Evolutionary conservation across 2,329 filamentous ascomycete genomes (phyloP), one percentile per base, ranked within the genome.

Genomic region (Colletotrichum endophyticum): DNA sequence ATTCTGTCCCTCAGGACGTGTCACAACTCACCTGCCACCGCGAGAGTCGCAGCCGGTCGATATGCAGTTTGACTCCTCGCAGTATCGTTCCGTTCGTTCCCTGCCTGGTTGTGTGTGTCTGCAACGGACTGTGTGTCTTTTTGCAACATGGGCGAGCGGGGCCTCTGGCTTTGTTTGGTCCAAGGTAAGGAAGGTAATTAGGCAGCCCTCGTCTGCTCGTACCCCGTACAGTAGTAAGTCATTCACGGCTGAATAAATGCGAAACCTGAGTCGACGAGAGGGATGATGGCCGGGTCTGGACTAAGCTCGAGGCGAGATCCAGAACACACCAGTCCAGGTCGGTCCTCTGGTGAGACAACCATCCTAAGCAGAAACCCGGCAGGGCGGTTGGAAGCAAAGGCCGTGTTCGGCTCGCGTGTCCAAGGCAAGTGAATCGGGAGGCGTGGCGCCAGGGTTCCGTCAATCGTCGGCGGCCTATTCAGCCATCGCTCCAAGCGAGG

Each of bases 371-470:
- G 34, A 70, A 16, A 72, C 56, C 73, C 73, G 57, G 27, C 56
- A 44, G 39, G 56, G 25, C 39, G 70, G 63, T 67, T 67, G 32
- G 49, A 36, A 25, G 36, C 22, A 49, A 44, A 64, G 30, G 39
- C 73, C 73, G 70, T 57, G 15, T 76, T 76, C 70, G 32, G 73
- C 64, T 76, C 73, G 62, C 63, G 73, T 63, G 69, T 75, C 16
- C 30, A 68, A 13, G 63, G 12, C 62, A 73, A 73, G 70, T 59
- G 44, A 73, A 76, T 76, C 70, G 70, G 61, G 39, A 25, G 70
- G 63, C 73, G 70, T 63, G 69, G 70, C 69, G 63, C 16, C 63
- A 63, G 69, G 69, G 73, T 64, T 68, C 73, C 70, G 63, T 73
- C 57, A 69, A 76, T 76, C 44, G 30, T 27, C 34, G 49, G 49